Conservation (phyloP, 495 filamentous ascomycete species). For the Penicillium egyptiacum region DNA sequence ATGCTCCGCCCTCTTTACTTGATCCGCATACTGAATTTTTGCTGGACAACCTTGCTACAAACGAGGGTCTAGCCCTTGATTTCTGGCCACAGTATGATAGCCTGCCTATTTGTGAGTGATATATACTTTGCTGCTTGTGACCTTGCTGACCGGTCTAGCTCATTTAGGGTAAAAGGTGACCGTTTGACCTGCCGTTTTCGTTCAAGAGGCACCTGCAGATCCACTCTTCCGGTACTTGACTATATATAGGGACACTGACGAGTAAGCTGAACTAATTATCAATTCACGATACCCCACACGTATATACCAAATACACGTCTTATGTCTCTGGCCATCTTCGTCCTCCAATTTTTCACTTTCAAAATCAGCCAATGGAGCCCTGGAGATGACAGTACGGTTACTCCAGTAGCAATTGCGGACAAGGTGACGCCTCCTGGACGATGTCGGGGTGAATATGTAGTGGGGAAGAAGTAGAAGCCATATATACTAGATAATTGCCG, state of each 20-base stretch:
- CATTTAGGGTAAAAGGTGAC: background rate
- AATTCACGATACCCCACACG: background rate
- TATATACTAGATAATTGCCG: conserved; percentile 28
- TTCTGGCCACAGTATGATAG: conserved; percentile 36
- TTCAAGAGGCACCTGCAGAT: too few relatives aligned
- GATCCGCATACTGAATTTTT: conserved; percentile 23
- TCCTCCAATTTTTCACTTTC: conserved; percentile 11
- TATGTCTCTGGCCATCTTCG: conserved; percentile 14
- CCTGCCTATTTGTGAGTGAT: conserved; percentile 24
- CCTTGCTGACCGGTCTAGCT: background rate
- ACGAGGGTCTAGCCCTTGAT: conserved; percentile 25
- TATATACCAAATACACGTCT: conserved; percentile 20
- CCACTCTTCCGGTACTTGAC: too few relatives aligned
- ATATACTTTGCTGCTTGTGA: background rate
- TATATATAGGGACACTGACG: too few relatives aligned
- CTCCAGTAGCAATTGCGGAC: conserved; percentile 23
- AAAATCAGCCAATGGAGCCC: conserved; percentile 13
- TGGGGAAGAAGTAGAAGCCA: conserved; percentile 30
- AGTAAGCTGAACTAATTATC: too few relatives aligned
- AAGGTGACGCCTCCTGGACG: too few relatives aligned
- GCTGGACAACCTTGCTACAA: conserved; percentile 22
- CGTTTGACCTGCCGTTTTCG: too few relatives aligned
- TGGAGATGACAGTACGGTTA: conserved; percentile 10
- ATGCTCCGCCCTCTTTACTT: background rate
- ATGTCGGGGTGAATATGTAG: too few relatives aligned